phyloP scores from a whole-genome alignment of 768 basidiomycete genomes.

The Obba rivulosa region DNA sequence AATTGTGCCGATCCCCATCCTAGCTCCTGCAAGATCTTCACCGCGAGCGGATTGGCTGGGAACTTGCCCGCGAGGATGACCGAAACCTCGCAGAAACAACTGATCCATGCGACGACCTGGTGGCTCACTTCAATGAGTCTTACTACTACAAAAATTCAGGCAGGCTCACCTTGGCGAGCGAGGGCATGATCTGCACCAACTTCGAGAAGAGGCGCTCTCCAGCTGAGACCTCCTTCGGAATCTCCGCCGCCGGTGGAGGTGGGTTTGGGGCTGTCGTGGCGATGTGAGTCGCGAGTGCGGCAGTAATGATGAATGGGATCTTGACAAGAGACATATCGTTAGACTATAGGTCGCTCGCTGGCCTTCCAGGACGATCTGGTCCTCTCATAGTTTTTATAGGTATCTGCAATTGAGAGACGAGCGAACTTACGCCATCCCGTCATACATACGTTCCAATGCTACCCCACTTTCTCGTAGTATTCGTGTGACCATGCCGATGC shows the following conservation, averaged over 20 bases:
- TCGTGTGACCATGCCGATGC: no score
- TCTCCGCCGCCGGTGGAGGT: background rate
- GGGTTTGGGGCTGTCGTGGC: background rate
- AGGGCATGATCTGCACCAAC: background rate
- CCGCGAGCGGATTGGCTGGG: background rate
- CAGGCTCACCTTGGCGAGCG: background rate
- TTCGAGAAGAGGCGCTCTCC: constrained; percentile 1
- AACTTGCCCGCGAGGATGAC: constrained; percentile 2
- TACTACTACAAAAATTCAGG: no score
- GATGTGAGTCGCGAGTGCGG: background rate
- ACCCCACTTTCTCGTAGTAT: no score
- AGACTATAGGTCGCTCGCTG: background rate
- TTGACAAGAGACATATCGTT: constrained; percentile 3
- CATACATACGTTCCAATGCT: no score
- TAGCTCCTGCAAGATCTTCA: background rate
- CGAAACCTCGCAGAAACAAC: background rate
- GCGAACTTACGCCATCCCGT: no score
- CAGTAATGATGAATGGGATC: constrained; percentile 1
- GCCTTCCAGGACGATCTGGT: no score
- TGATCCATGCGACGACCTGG: background rate
- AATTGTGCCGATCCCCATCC: background rate
- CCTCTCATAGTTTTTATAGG: no score
- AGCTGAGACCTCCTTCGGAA: background rate
- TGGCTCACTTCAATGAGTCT: background rate
- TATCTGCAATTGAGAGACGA: no score